Evolutionary conservation across 2,329 filamentous ascomycete species (phyloP).

Genomic region (Pseudofabraea citricarpa): DNA sequence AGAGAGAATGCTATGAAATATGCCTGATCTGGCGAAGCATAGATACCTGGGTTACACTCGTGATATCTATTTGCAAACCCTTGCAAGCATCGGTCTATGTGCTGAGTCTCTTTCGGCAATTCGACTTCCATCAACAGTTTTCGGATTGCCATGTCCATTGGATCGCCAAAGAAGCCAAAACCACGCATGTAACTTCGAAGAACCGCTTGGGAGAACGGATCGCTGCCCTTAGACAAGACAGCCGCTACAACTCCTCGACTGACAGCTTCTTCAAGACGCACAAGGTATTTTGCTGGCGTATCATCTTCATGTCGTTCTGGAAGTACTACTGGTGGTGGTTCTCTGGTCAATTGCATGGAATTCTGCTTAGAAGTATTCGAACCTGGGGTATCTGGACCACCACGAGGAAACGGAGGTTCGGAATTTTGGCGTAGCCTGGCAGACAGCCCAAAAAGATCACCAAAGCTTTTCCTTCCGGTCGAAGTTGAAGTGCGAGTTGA

Average conservation of each 20-base stretch:
- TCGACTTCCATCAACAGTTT: slow-evolving; percentile 97
- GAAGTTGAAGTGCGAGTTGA: slow-evolving; percentile 69
- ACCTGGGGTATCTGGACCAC: slow-evolving; percentile 65
- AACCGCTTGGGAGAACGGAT: slow-evolving; percentile 77
- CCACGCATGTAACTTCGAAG: slow-evolving; percentile 92
- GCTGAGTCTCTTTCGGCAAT: slow-evolving; percentile 93
- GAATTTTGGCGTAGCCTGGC: slow-evolving; percentile 77
- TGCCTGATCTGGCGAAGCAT: slow-evolving; percentile 85
- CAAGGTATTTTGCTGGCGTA: slow-evolving; percentile 83
- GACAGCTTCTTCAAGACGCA: slow-evolving; percentile 74
- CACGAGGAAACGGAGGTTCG: slow-evolving; percentile 61
- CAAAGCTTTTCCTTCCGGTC: slow-evolving; percentile 89
- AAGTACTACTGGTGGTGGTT: slow-evolving; percentile 55
- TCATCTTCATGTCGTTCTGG: slow-evolving; percentile 83
- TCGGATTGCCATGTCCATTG: slow-evolving; percentile 95
- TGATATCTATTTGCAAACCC: slow-evolving; percentile 96
- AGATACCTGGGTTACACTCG: slow-evolving; percentile 97
- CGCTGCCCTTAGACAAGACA: slow-evolving; percentile 78
- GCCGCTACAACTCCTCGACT: slow-evolving; percentile 80
- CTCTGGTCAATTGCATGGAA: slow-evolving; percentile 72
- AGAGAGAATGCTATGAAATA: slow-evolving; percentile 98
- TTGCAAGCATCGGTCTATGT: slow-evolving; percentile 91
- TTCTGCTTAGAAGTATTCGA: slow-evolving; percentile 74
- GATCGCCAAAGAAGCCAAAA: slow-evolving; percentile 93
- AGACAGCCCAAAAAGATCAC: slow-evolving; percentile 75